Base-by-base conservation (phyloP, 2,329 filamentous ascomycete genomes). In the Apiospora hydei region DNA sequence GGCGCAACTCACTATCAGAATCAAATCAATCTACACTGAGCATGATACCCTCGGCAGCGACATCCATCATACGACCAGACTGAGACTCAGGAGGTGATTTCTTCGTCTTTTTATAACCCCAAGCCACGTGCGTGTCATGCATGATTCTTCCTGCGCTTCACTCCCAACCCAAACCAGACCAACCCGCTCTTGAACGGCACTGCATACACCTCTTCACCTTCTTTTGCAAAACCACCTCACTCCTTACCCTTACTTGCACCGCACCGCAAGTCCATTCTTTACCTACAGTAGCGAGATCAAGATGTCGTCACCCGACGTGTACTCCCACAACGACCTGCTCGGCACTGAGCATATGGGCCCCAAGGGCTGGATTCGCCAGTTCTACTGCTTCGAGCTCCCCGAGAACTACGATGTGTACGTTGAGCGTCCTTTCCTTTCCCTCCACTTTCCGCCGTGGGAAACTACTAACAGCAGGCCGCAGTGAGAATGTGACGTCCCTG, bases 291-390 rank as follows among this genome's bases (percentile, higher is more conserved):
- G 30, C 57, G 34, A 64, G 34, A 61, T 6, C 46, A 49, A 38
- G 11, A 64, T 64, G 57, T 13, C 57, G 34, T 41, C 34, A 13
- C 30, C 34, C 30, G 57, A 64, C 16, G 34, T 49, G 68, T 57
- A 64, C 57, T 34, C 26, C 38, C 66, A 61, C 14, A 67, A 67
- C 8, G 61, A 47, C 34, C 41, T 72, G 38, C 43, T 72, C 64
- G 64, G 21, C 24, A 66, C 71, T 30, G 71, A 72, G 43, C 71
- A 70, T 30, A 61, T 67, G 10, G 71, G 71, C 43, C 71, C 71
- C 49, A 72, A 72, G 69, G 71, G 71, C 49, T 72, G 71, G 71
- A 72, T 72, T 57, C 68, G 61, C 21, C n/a, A 53, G 46, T 46
- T 70, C 24, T 5, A 49, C 26, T 72, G 71, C 49, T 69, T 72